These are phyloP conservation scores for Solanum tarapatanum DNA, from an alignment of 257 asterid species.

Conservation along the genomic window DNA sequence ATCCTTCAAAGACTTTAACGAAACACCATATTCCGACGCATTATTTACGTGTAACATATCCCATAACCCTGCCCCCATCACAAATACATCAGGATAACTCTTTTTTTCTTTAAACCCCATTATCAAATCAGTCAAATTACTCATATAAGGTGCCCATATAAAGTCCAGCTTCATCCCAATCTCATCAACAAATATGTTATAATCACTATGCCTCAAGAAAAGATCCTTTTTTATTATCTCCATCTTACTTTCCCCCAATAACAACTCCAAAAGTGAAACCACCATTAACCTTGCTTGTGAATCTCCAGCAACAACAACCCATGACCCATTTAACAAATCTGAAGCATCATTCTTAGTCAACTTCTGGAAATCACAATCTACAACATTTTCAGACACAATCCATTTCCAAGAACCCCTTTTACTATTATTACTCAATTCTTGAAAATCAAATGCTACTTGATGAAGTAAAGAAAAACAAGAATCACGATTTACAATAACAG, in stretches of 20 bases:
- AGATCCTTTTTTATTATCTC: constrained; percentile 49
- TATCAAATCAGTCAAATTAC: constrained; percentile 52
- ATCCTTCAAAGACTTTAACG: constrained; percentile 43
- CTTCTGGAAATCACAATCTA: constrained; percentile 71
- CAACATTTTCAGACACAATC: constrained; percentile 30
- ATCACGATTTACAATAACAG: constrained; percentile 27
- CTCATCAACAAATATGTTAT: constrained; percentile 44
- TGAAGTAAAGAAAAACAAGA: constrained; percentile 66
- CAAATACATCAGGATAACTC: constrained; percentile 58
- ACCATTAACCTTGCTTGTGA: constrained; percentile 81
- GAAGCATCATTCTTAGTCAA: constrained; percentile 56
- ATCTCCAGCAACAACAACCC: constrained; percentile 94
- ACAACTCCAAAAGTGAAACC: constrained; percentile 65
- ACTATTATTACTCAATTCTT: not conserved
- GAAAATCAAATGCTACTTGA: constrained; percentile 16
- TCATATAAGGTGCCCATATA: constrained; percentile 72
- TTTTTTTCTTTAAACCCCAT: constrained; percentile 25
- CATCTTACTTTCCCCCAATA: constrained; percentile 47
- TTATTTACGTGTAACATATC: constrained; percentile 77
- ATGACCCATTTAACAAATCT: constrained; percentile 82
- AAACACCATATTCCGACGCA: constrained; percentile 40
- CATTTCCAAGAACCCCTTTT: constrained; percentile 58
- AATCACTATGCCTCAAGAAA: constrained; percentile 91
- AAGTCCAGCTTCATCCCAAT: constrained; percentile 85
- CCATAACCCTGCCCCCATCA: constrained; percentile 94